Evolutionary conservation across 163 green algal genomes (phyloP).

Genomic region (Scenedesmus sp.): DNA sequence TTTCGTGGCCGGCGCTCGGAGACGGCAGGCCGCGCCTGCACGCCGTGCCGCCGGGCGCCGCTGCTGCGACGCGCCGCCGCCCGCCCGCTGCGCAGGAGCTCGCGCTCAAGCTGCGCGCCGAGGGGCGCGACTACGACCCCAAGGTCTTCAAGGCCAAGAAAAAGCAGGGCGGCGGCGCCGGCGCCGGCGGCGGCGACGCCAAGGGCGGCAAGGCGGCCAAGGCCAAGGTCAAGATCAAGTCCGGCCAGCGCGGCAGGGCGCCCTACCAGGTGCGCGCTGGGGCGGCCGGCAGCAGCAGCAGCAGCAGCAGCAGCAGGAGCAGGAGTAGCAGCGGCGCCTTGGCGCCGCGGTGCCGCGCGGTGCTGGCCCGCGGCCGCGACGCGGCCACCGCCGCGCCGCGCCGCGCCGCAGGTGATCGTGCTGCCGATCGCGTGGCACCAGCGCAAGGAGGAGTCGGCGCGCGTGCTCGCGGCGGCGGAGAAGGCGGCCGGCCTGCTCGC

Average conservation of each 20-base stretch:
- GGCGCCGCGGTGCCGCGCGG: no score
- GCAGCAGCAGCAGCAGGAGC: conserved; percentile 8
- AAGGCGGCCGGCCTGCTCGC: conserved; percentile 19
- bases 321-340: no score
- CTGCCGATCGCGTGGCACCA: conserved; percentile 47
- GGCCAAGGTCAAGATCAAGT: conserved; percentile 46
- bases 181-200: neutral
- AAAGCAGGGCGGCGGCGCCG: neutral
- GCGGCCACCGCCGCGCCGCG: no score
- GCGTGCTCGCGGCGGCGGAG: conserved; percentile 21
- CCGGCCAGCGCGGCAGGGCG: conserved; percentile 35
- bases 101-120: conserved; percentile 52
- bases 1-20: no score
- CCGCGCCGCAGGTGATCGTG: conserved; percentile 44
- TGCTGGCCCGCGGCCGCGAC: no score
- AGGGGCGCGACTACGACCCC: conserved; percentile 60
- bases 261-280: conserved; percentile 29
- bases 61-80: neutral
- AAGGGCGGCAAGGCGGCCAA: conserved; percentile 9
- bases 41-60: neutral
- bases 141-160: conserved; percentile 46
- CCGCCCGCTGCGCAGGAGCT: conserved; percentile 45
- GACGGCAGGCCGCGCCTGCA: neutral
- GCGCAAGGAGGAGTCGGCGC: conserved; percentile 35
- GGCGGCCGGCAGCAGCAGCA: neutral